A percentile compares a stretch with the other conserved stretches of the same genome.
Conservation (phyloP, 257 asterid species). For the Vinca minor region DNA sequence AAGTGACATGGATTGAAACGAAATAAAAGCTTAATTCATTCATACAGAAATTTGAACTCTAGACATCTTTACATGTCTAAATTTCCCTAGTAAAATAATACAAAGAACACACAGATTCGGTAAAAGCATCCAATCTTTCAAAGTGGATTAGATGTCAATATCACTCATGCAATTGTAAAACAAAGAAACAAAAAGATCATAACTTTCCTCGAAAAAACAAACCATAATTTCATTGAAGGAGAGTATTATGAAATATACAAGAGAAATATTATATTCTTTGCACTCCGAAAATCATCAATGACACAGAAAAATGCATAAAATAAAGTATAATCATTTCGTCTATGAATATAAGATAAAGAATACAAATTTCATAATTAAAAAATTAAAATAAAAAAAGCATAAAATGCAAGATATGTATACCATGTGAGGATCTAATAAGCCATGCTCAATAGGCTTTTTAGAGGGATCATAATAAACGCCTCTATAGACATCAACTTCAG, state of each 20-base stretch:
- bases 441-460: slow-evolving; percentile 41
- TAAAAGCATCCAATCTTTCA: background rate
- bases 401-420: slow-evolving; percentile 41
- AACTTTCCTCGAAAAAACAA: background rate
- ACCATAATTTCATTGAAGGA: background rate
- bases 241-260: too few relatives aligned
- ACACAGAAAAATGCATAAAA: background rate
- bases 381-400: background rate
- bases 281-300: background rate
- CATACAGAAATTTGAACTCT: background rate
- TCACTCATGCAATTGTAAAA: background rate
- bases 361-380: background rate
- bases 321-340: background rate
- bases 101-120: background rate
- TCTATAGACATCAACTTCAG: slow-evolving; percentile 58
- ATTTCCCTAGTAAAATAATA: background rate
- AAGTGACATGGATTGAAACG: background rate
- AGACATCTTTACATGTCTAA: background rate
- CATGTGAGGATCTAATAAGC: slow-evolving; percentile 81
- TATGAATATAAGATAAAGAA: background rate
- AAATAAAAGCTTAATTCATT: background rate
- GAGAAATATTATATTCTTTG: background rate
- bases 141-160: background rate
- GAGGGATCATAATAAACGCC: slow-evolving; percentile 49
- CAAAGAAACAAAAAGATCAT: background rate